phyloP scores from a whole-genome alignment of 768 basidiomycete genomes.

The Tylopilus plumbeoviolaceoides region DNA sequence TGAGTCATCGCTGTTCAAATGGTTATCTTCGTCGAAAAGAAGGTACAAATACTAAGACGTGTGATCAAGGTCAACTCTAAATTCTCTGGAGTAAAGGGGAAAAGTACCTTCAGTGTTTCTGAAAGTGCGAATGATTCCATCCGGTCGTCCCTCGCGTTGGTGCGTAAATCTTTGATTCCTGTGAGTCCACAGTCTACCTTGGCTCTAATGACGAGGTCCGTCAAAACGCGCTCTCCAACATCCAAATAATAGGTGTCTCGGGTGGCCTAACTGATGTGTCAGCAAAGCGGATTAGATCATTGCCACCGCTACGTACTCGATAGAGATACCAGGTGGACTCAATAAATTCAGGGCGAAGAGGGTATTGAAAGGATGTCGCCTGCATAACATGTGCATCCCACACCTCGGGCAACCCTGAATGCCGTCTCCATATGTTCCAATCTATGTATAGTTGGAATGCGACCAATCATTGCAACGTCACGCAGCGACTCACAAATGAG shows the following conservation, averaged over 20 bases:
- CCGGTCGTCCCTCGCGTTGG: slow-evolving; percentile 78
- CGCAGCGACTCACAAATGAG: slow-evolving; percentile 60
- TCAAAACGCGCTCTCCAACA: slow-evolving; percentile 79
- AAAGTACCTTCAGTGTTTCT: slow-evolving; percentile 81
- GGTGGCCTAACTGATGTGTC: slow-evolving; percentile 61
- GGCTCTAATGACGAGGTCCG: slow-evolving; percentile 67
- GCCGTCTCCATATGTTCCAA: slow-evolving; percentile 89
- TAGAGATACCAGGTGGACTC: slow-evolving; percentile 98
- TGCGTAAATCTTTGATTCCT: slow-evolving; percentile 74
- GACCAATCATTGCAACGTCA: not conserved
- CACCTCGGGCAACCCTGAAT: slow-evolving; percentile 88
- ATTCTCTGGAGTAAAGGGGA: not conserved
- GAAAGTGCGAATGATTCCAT: slow-evolving; percentile 98
- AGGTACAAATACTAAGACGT: slow-evolving; percentile 78
- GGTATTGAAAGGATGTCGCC: slow-evolving; percentile 76
- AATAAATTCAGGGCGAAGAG: slow-evolving; percentile 86
- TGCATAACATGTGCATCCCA: slow-evolving; percentile 75
- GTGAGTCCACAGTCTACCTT: slow-evolving; percentile 86
- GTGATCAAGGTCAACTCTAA: slow-evolving; percentile 1
- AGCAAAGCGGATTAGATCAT: not conserved
- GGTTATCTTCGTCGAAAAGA: slow-evolving; percentile 84
- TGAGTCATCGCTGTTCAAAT: slow-evolving; percentile 70
- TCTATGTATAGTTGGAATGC: slow-evolving; percentile 40
- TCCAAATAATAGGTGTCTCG: slow-evolving; percentile 89
- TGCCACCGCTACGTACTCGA: slow-evolving; percentile 45